phyloP scores from a whole-genome alignment of 1,139 yeast genomes.

The Candida sanyaensis region DNA sequence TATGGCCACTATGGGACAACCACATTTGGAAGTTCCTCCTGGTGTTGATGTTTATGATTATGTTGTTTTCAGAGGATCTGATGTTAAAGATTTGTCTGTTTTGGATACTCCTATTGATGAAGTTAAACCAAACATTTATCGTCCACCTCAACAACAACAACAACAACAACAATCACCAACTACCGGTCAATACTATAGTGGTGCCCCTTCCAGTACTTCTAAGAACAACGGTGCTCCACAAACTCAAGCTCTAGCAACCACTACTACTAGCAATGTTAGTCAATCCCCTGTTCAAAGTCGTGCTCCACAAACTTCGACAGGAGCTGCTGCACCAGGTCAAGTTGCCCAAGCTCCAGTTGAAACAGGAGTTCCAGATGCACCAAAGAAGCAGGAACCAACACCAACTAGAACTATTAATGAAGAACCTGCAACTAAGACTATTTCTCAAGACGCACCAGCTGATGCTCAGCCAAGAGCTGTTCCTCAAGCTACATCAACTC shows the following conservation, averaged over 20 bases:
- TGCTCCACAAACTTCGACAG: conserved; percentile 5
- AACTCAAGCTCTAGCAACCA: conserved; percentile 7
- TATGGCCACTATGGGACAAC: conserved; percentile 57
- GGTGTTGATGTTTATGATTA: conserved; percentile 72
- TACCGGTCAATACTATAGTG: conserved; percentile 14
- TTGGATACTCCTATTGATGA: conserved; percentile 66
- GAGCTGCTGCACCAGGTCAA: conserved; percentile 12
- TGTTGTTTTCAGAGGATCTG: conserved; percentile 89
- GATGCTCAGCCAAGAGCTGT: conserved; percentile 15
- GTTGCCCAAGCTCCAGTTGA: conserved; percentile 11
- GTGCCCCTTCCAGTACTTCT: conserved; percentile 12
- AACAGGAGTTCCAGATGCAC: conserved; percentile 13
- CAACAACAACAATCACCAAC: conserved; percentile 13
- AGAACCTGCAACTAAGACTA: conserved; percentile 13
- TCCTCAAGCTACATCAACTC: conserved; percentile 11
- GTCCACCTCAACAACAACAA: conserved; percentile 26
- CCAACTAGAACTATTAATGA: conserved; percentile 14
- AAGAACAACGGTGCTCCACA: conserved; percentile 4
- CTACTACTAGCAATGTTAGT: neutral
- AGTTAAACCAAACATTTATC: conserved; percentile 41
- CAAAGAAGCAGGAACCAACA: conserved; percentile 4
- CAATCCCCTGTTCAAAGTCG: neutral
- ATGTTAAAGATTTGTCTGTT: conserved; percentile 86
- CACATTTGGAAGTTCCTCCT: conserved; percentile 72
- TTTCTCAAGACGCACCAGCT: conserved; percentile 5